These are phyloP conservation scores for Talaromyces sp. DNA, from an alignment of 2,329 filamentous ascomycete species.

Conservation along the genomic window DNA sequence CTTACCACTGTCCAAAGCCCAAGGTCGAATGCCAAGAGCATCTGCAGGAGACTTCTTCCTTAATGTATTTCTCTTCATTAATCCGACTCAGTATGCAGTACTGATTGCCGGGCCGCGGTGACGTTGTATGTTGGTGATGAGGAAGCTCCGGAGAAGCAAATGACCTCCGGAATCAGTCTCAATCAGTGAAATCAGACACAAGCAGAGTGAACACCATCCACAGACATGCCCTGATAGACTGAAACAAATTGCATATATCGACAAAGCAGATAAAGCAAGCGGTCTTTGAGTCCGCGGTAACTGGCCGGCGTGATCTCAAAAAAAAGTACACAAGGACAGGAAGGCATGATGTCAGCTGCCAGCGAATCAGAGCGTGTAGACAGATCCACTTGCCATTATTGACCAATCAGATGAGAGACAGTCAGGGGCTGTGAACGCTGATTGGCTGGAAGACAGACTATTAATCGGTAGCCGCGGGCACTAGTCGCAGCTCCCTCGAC, in stretches of 20 bases:
- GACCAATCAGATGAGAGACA: background rate
- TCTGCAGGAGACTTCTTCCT: slow-evolving; percentile 20
- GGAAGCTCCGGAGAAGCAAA: slow-evolving; percentile 2
- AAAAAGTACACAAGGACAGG: slow-evolving; percentile 8
- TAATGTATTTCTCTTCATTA: slow-evolving; percentile 20
- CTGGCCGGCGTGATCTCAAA: slow-evolving; percentile 1
- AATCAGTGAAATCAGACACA: background rate
- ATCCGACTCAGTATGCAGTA: background rate
- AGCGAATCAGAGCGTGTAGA: background rate
- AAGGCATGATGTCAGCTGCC: slow-evolving; percentile 12
- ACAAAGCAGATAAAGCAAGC: background rate
- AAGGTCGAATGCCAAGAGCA: slow-evolving; percentile 14
- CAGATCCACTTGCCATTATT: background rate
- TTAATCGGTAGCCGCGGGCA: background rate
- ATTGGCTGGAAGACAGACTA: background rate
- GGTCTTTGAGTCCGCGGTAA: background rate
- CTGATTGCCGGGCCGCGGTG: background rate
- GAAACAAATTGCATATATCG: background rate
- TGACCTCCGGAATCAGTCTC: slow-evolving; percentile 8
- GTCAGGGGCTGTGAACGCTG: background rate
- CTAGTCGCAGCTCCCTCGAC: slow-evolving; percentile 5
- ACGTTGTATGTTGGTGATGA: background rate
- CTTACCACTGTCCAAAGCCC: slow-evolving; percentile 22
- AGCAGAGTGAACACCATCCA: background rate
- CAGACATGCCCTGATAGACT: background rate